A percentile compares a stretch with the other conserved stretches of the same genome.
phyloP scores from a whole-genome alignment of 2,329 filamentous ascomycete genomes.

The Pyricularia pennisetigena region DNA sequence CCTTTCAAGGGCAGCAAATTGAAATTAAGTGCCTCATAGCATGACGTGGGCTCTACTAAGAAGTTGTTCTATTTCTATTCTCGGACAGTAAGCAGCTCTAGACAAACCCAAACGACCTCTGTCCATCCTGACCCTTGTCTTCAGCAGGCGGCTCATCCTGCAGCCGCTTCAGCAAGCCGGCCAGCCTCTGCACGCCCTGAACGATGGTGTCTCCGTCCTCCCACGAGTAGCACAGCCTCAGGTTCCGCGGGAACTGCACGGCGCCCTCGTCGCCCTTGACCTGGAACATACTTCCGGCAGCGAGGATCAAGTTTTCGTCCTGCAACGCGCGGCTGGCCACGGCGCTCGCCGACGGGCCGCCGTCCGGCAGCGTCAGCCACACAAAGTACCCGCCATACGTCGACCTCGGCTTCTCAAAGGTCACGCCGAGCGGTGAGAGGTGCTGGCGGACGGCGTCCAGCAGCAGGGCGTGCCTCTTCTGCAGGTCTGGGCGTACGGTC shows the following conservation, averaged over 20 bases:
- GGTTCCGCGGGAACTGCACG: constrained; percentile 45
- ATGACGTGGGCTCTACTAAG: background rate
- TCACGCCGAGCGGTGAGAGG: constrained; percentile 54
- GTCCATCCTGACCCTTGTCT: background rate
- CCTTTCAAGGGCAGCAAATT: background rate
- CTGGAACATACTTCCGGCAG: constrained; percentile 60
- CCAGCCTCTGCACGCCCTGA: constrained; percentile 50
- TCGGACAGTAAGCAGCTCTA: background rate
- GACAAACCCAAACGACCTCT: constrained; percentile 1
- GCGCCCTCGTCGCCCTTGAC: constrained; percentile 46
- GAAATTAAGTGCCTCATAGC: background rate
- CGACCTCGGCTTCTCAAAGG: constrained; percentile 20
- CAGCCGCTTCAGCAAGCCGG: constrained; percentile 12
- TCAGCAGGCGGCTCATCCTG: constrained; percentile 24
- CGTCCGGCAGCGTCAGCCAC: constrained; percentile 57
- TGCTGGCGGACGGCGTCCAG: constrained; percentile 48
- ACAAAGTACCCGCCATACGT: constrained; percentile 78
- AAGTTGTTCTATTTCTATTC: background rate
- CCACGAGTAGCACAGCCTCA: constrained; percentile 66
- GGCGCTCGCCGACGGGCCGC: constrained; percentile 37
- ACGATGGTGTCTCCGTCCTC: constrained; percentile 54
- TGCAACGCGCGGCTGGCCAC: constrained; percentile 47
- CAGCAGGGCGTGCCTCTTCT: constrained; percentile 39
- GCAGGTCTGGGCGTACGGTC: constrained; percentile 33
- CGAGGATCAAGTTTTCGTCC: constrained; percentile 58